Evolutionary conservation across 352 stramenopile genomes (phyloP).

Genomic region (Phytophthora megakarya): DNA sequence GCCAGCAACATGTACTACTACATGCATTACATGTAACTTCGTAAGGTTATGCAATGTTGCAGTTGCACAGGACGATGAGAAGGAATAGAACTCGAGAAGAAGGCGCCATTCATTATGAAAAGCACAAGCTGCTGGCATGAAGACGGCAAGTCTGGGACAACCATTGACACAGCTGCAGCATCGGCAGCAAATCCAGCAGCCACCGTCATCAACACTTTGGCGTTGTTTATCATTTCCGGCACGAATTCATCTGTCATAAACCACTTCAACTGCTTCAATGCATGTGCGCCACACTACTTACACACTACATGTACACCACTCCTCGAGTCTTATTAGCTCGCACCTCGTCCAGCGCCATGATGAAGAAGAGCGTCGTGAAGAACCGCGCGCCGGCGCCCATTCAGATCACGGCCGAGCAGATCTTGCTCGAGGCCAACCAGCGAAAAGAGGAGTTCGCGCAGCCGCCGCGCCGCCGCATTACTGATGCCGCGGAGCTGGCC

Average conservation of each 20-base stretch:
- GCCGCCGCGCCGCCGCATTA: conserved; percentile 81
- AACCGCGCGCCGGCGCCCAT: conserved; percentile 98
- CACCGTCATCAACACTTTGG: background rate
- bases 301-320: background rate
- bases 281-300: conserved; percentile 8
- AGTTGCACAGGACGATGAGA: background rate
- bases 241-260: conserved; percentile 1
- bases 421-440: conserved; percentile 94
- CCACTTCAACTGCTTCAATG: background rate
- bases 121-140: background rate
- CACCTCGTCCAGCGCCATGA: conserved; percentile 37
- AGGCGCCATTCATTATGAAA: conserved; percentile 2
- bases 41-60: too few species aligned
- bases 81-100: conserved; percentile 5
- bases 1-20: too few species aligned
- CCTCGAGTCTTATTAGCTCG: conserved; percentile 16
- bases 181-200: conserved; percentile 1
- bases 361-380: conserved; percentile 94
- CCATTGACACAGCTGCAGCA: conserved; percentile 13
- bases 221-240: background rate
- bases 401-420: conserved; percentile 99
- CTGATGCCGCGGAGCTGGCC: conserved; percentile 91
- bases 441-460: conserved; percentile 81
- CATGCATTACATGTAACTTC: too few species aligned
- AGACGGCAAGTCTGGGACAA: background rate